Evolutionary conservation across 2,329 filamentous ascomycete species (phyloP).

Genomic region (Arachnomyces sp.): DNA sequence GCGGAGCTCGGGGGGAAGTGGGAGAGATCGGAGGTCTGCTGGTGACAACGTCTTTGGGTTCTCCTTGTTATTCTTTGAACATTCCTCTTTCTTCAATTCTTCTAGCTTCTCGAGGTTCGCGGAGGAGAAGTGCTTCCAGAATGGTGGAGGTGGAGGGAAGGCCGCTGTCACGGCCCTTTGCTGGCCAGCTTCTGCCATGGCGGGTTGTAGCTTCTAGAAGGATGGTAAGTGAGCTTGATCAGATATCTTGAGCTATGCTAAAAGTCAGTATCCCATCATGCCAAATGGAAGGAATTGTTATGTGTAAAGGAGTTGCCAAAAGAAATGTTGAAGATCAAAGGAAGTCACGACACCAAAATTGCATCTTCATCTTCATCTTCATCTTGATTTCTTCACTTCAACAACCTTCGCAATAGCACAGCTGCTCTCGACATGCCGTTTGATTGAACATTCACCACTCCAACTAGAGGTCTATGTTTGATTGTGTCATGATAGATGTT

Average conservation of each 20-base stretch:
- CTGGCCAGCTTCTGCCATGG: constrained; percentile 54
- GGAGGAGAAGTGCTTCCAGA: constrained; percentile 80
- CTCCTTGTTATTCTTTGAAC: constrained; percentile 5
- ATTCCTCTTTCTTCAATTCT: constrained; percentile 36
- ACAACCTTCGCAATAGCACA: too few relatives aligned
- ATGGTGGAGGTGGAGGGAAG: constrained; percentile 80
- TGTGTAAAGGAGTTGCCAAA: neutral
- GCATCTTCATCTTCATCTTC: too few relatives aligned
- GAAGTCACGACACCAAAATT: too few relatives aligned
- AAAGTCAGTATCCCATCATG: constrained; percentile 2
- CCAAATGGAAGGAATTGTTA: neutral
- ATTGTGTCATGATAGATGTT: too few relatives aligned
- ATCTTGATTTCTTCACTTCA: too few relatives aligned
- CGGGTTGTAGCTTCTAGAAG: constrained; percentile 7
- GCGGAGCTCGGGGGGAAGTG: constrained; percentile 61
- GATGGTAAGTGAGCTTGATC: too few relatives aligned
- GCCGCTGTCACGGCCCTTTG: constrained; percentile 47
- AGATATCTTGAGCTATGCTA: too few relatives aligned
- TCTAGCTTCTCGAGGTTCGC: constrained; percentile 59
- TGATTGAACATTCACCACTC: too few relatives aligned
- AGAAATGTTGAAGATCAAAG: too few relatives aligned
- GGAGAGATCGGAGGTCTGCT: constrained; percentile 26
- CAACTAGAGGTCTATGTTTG: too few relatives aligned
- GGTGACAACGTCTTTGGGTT: constrained; percentile 14
- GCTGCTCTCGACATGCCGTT: too few relatives aligned